Percentiles rank a stretch among this genome's conserved stretches.
Evolutionary conservation across 495 filamentous ascomycete genomes (phyloP).

Genomic region (Lichenothelia convexa): DNA sequence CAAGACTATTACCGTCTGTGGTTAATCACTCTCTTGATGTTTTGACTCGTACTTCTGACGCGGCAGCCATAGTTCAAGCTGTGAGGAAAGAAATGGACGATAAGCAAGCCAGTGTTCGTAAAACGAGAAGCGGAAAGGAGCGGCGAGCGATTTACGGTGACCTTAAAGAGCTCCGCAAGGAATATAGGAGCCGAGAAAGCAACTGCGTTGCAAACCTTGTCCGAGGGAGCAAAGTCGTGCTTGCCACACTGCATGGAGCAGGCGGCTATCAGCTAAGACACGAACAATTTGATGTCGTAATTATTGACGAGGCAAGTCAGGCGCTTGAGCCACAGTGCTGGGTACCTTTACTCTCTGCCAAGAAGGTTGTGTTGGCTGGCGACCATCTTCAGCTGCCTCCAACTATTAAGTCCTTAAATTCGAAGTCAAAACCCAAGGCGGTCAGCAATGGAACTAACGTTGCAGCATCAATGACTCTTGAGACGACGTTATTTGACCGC

Average conservation of each 20-base stretch:
- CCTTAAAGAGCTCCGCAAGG: conserved; percentile 66
- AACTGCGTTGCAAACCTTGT: conserved; percentile 63
- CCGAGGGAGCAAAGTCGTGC: conserved; percentile 60
- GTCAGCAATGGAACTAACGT: conserved; percentile 12
- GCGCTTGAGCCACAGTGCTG: conserved; percentile 94
- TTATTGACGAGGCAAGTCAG: conserved; percentile 92
- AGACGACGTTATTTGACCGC: conserved; percentile 80
- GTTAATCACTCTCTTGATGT: conserved; percentile 81
- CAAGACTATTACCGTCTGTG: conserved; percentile 74
- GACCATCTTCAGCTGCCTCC: conserved; percentile 91
- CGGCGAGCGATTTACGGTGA: conserved; percentile 68
- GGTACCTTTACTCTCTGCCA: conserved; percentile 69
- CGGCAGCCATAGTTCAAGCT: conserved; percentile 77
- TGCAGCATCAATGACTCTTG: conserved; percentile 37
- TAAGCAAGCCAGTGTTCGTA: conserved; percentile 74
- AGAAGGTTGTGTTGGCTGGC: conserved; percentile 78
- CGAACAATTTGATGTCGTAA: conserved; percentile 78
- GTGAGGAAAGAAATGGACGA: conserved; percentile 83
- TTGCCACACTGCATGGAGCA: conserved; percentile 83
- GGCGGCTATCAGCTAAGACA: conserved; percentile 67
- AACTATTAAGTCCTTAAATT: conserved; percentile 69
- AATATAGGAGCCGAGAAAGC: conserved; percentile 71
- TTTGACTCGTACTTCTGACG: conserved; percentile 79
- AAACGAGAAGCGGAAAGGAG: conserved; percentile 67
- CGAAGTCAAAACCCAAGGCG: conserved; percentile 17